Evolutionary conservation across 208 protist species (phyloP), one percentile per base, ranked within the genome.

Genomic region (Leishmania arabica): DNA sequence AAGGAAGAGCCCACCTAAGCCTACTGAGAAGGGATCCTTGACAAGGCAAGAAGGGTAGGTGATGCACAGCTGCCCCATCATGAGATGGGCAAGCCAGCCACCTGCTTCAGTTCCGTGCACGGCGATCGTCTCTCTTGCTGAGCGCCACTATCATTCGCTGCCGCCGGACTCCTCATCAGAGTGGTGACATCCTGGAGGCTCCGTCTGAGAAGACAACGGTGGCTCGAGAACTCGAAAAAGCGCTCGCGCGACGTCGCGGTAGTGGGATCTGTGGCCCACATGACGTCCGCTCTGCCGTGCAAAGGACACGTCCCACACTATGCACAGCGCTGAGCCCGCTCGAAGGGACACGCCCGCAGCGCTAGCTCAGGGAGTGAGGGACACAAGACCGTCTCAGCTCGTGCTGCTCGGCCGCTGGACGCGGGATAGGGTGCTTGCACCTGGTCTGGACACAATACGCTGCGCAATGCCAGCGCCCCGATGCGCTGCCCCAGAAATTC

Each of bases 1-100:
- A 4, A 87, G 88, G 51, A 86, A 89, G 27, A 94, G 79, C 2
- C 90, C 90, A 45, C 82, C 81, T 86, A 90, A 88, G 49, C 91
- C 88, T 27, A 91, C 78, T 31, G 68, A 64, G 65, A 91, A 90
- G 27, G 88, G 88, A 62, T 42, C 54, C 49, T 68, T 75, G 49
- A 89, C 81, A 1, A 91, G 75, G 9, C 78, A 53, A 78, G 90
- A 90, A 4, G 88, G 86, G 37, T 73, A 86, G 53, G 83, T 65
- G 1, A 73, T 42, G 2, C 60, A 49, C 42, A 88, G 37, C 17
- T 83, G 80, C 74, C 92, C 91, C 56, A 92, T 76, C n/a, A 88
- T 94, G 49, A 94, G 69, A 21, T 90, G 27, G 19, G 19, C 8
- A 31, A 34, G 58, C 11, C 58, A 34, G 27, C n/a, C 58, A 31